Percentiles rank a stretch among this genome's conserved stretches.
Conservation (phyloP, 257 asterid species). For the Agastache rugosa region DNA sequence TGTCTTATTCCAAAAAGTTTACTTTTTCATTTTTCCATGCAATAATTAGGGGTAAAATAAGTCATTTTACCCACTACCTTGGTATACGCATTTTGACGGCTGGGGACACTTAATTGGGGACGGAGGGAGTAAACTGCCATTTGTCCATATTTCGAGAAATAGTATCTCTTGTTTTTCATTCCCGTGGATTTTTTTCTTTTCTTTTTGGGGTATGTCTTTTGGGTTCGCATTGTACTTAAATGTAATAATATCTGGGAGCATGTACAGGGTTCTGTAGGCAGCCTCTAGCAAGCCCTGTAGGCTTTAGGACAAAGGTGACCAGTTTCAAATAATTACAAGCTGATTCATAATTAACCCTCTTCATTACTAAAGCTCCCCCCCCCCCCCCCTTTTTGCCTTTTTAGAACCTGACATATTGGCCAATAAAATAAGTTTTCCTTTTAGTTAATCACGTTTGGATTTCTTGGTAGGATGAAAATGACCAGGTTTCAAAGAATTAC, state of each 20-base stretch:
- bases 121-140: no score
- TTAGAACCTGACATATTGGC: not conserved
- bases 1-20: no score
- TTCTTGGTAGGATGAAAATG: not conserved
- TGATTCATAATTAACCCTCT: not conserved
- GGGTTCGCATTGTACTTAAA: conserved; percentile 24
- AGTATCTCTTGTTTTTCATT: no score
- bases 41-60: no score
- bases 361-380: not conserved
- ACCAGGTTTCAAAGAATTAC: no score
- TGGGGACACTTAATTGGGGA: no score
- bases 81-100: no score
- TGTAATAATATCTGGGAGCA: not conserved
- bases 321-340: conserved; percentile 3
- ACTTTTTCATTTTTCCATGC: no score
- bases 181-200: not conserved
- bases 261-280: not conserved
- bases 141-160: no score
- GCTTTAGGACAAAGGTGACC: not conserved
- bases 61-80: no score
- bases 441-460: not conserved
- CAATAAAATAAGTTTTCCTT: not conserved
- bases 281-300: not conserved
- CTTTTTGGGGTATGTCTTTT: not conserved
- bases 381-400: not conserved